Evolutionary conservation across 768 basidiomycete species (phyloP), one percentile per base, ranked within the genome.

Genomic region (Podaxis mareebaensis): DNA sequence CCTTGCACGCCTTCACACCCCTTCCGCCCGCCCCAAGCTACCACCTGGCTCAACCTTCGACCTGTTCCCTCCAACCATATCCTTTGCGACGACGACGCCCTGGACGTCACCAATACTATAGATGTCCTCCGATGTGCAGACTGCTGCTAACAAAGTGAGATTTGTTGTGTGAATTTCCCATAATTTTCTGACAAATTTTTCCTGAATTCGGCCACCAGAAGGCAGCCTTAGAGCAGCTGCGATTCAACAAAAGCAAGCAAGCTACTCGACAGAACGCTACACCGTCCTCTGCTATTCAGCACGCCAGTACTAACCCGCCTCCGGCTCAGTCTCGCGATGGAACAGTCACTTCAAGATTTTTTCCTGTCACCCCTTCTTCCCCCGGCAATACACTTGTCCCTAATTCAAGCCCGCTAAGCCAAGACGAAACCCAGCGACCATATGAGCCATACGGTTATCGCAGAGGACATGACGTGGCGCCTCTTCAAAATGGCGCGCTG

Each of bases 241-340:
- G 77, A 71, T 77, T 77, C 68, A 77, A 66, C 69, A 81, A 79
- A 75, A 73, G 63, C 71, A 73, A 61, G 67, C 74, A 69, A 72
- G 70, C 69, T 70, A 72, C 56, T 54, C 72, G 57, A 66, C 67
- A 55, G 67, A 71, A 52, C 22, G 33, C 75, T 30, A 68, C 75
- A 24, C 67, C 67, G 55, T 56, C 69, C 36, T 65, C 67, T 39
- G 68, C 68, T 39, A 57, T 69, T 51, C 65, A 70, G 49, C 65
- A 67, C 60, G 67, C 63, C 65, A 55, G 68, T 54, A 53, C 71
- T 51, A 78, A 74, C 65, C 66, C 69, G 64, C 86, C 81, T 63
- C 88, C 88, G 7, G 52, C 83, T 40, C 91, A 93, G 78, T 90
- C 90, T 64, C 84, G 91, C 69, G 91, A 93, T 79, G 90, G 83